Evolutionary conservation across 176 grass and related monocot genomes (phyloP).

Genomic region (Bolboschoenus planiculmis): DNA sequence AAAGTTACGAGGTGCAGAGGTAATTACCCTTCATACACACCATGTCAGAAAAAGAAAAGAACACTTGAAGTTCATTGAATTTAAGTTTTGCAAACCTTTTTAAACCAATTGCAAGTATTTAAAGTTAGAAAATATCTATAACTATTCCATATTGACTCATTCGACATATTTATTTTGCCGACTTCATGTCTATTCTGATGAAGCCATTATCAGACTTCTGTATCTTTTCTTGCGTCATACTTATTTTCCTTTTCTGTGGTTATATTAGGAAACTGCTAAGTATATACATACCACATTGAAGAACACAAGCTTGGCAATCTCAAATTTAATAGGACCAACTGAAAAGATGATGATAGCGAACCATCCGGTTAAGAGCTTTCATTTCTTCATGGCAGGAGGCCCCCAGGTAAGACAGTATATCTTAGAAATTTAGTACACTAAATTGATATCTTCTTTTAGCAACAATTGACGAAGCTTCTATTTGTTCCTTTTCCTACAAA

Average conservation of each 20-base stretch:
- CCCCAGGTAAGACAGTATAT: slow-evolving; percentile 22
- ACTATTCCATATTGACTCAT: neutral
- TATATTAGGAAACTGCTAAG: neutral
- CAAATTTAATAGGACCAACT: slow-evolving; percentile 25
- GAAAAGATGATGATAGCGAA: slow-evolving; percentile 31
- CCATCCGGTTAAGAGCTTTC: slow-evolving; percentile 22
- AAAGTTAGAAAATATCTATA: neutral
- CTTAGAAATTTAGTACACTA: neutral
- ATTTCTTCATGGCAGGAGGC: slow-evolving; percentile 18
- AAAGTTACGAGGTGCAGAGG: slow-evolving; percentile 34
- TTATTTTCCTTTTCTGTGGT: neutral
- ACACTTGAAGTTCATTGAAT: neutral
- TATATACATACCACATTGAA: slow-evolving; percentile 18
- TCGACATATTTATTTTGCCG: neutral
- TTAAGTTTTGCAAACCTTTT: too few relatives aligned
- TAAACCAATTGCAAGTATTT: neutral
- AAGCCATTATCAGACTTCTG: neutral
- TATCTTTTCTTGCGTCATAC: neutral
- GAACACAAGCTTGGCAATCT: slow-evolving; percentile 29
- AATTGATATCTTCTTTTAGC: neutral
- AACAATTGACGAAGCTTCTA: neutral
- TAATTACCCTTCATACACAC: neutral
- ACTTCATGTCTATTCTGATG: neutral
- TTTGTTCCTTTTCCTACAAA: neutral
- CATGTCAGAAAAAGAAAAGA: neutral